phyloP scores from a whole-genome alignment of 371 early-diverging fungal species.

The Racocetra persica region DNA sequence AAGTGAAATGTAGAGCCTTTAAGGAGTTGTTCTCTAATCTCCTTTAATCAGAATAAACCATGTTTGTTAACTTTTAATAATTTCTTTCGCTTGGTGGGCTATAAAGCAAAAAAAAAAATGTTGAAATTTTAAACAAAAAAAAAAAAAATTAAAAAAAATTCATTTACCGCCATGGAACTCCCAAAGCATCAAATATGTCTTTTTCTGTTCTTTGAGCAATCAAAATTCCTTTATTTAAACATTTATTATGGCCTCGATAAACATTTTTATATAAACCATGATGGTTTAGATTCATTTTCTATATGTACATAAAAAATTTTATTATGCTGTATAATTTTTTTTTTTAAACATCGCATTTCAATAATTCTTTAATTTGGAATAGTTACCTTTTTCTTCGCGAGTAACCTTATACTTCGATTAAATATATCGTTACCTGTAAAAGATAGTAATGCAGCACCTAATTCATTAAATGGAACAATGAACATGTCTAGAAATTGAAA shows the following conservation, averaged over 20 bases:
- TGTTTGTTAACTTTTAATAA: background rate
- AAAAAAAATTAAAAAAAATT: no score
- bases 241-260: background rate
- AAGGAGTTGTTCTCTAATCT: no score
- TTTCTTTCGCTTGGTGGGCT: slow-evolving; percentile 21
- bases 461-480: slow-evolving; percentile 14
- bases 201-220: slow-evolving; percentile 38
- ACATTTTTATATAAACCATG: slow-evolving; percentile 32
- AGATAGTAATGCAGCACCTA: slow-evolving; percentile 8
- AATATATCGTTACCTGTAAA: slow-evolving; percentile 28
- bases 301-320: background rate
- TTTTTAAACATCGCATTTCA: background rate
- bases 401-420: slow-evolving; percentile 28
- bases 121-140: no score
- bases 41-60: no score
- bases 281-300: slow-evolving; percentile 32
- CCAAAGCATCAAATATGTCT: slow-evolving; percentile 37
- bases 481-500: slow-evolving; percentile 1
- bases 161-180: slow-evolving; percentile 37
- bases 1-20: no score
- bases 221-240: background rate
- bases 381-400: slow-evolving; percentile 15
- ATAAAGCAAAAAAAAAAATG: no score
- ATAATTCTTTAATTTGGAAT: background rate
- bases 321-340: background rate